These are phyloP conservation scores for Solanum aculeatissimum DNA, from an alignment of 305 asterid genomes.

Conservation along the genomic window DNA sequence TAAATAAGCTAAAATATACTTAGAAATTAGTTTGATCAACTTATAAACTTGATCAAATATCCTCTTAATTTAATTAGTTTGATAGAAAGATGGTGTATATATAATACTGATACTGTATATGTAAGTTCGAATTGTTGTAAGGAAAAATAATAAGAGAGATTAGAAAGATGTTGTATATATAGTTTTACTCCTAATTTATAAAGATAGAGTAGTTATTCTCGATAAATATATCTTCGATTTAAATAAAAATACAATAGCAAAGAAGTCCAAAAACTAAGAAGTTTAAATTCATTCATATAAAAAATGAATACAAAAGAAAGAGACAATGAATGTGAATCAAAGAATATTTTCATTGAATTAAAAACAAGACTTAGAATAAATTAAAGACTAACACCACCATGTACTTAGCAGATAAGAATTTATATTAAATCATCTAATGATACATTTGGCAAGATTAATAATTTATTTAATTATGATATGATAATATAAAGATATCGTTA, in stretches of 20 bases:
- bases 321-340: background rate
- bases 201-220: accelerated
- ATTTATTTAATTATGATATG: background rate
- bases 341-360: background rate
- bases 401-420: background rate
- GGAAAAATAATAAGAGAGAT: background rate
- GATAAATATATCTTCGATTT: accelerated
- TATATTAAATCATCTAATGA: background rate
- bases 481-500: background rate
- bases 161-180: background rate
- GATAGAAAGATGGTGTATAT: no score
- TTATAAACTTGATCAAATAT: background rate
- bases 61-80: background rate
- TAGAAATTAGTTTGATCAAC: background rate
- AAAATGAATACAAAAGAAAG: background rate
- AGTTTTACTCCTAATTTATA: background rate
- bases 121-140: no score
- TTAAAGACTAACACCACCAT: background rate
- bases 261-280: background rate
- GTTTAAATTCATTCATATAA: background rate
- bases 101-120: no score
- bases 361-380: background rate
- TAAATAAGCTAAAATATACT: background rate
- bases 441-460: background rate
- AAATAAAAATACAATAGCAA: background rate